These are phyloP conservation scores for Incumbomyces delicatus DNA, from an alignment of 2,329 filamentous ascomycete species.

Conservation along the genomic window DNA sequence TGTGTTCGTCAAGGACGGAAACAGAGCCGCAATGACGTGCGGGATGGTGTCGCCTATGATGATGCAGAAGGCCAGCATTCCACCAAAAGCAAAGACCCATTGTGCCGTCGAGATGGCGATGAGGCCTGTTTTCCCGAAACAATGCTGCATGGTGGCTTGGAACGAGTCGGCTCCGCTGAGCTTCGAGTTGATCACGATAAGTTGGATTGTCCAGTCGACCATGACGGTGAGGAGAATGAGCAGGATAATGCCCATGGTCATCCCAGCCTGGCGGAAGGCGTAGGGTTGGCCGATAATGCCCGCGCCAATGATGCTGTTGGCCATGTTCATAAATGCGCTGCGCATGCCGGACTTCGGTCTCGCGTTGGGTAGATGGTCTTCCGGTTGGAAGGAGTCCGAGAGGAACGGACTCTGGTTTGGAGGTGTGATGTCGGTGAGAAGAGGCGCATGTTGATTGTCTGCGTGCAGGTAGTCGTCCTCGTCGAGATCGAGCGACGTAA, in stretches of 20 bases:
- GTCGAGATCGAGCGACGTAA: constrained; percentile 37
- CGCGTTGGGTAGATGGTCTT: constrained; percentile 50
- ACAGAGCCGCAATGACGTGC: constrained; percentile 72
- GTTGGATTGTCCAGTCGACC: constrained; percentile 93
- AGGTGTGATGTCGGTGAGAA: constrained; percentile 74
- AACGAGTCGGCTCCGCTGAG: constrained; percentile 88
- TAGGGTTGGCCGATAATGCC: constrained; percentile 80
- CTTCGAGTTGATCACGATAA: constrained; percentile 97
- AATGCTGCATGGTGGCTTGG: constrained; percentile 90
- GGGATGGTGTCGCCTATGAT: constrained; percentile 96
- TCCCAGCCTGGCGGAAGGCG: constrained; percentile 84
- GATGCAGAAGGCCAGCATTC: constrained; percentile 96
- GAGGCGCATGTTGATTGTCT: constrained; percentile 49
- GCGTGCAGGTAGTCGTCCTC: constrained; percentile 47
- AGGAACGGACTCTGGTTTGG: constrained; percentile 63
- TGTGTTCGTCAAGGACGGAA: constrained; percentile 61
- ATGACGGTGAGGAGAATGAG: constrained; percentile 70
- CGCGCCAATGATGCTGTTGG: constrained; percentile 86
- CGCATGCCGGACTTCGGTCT: constrained; percentile 76
- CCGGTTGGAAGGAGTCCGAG: constrained; percentile 44
- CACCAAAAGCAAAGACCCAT: constrained; percentile 97
- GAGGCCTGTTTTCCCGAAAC: constrained; percentile 78
- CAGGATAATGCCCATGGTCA: constrained; percentile 68
- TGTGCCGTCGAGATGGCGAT: constrained; percentile 87
- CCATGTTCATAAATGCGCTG: constrained; percentile 99